These are phyloP conservation scores for Globisporangium yorkense DNA, from an alignment of 352 stramenopile genomes.

Conservation along the genomic window DNA sequence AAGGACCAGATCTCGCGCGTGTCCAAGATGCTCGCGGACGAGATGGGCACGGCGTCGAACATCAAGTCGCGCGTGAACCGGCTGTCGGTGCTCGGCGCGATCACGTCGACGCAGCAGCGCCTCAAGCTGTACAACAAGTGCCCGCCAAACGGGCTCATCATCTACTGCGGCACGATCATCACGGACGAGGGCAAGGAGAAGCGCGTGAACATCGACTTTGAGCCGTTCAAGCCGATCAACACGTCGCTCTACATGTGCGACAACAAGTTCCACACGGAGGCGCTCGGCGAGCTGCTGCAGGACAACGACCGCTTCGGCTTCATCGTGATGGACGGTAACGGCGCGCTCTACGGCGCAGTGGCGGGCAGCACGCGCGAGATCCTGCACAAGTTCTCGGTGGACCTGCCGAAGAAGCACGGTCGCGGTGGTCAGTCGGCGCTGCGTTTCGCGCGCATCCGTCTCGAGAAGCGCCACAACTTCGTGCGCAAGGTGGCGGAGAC, in stretches of 20 bases:
- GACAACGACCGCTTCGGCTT: conserved; percentile 99
- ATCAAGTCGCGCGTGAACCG: conserved; percentile 99
- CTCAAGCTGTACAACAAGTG: conserved; percentile 98
- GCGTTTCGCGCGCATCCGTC: conserved; percentile 98
- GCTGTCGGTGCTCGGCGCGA: conserved; percentile 96
- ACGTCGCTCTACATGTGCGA: conserved; percentile 99
- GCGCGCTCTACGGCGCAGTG: conserved; percentile 97
- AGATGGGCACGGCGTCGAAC: conserved; percentile 99
- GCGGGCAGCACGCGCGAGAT: conserved; percentile 91
- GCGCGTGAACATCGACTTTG: conserved; percentile 99
- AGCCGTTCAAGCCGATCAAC: conserved; percentile 99
- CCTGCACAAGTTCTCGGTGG: conserved; percentile 95
- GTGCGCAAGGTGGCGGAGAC: conserved; percentile 98
- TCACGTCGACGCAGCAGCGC: conserved; percentile 98
- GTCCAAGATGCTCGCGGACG: conserved; percentile 98
- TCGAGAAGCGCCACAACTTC: conserved; percentile 99
- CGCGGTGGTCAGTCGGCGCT: conserved; percentile 98
- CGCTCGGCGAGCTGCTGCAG: conserved; percentile 97
- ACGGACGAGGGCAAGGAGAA: conserved; percentile 99
- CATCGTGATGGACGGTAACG: conserved; percentile 99
- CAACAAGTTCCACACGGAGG: conserved; percentile 99
- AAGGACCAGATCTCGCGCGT: conserved; percentile 98
- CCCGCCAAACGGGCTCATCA: conserved; percentile 96
- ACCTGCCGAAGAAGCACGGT: conserved; percentile 99
- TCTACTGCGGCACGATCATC: conserved; percentile 99